Conservation (phyloP, 1,139 yeast species). For the Yamadazyma mexicana region DNA sequence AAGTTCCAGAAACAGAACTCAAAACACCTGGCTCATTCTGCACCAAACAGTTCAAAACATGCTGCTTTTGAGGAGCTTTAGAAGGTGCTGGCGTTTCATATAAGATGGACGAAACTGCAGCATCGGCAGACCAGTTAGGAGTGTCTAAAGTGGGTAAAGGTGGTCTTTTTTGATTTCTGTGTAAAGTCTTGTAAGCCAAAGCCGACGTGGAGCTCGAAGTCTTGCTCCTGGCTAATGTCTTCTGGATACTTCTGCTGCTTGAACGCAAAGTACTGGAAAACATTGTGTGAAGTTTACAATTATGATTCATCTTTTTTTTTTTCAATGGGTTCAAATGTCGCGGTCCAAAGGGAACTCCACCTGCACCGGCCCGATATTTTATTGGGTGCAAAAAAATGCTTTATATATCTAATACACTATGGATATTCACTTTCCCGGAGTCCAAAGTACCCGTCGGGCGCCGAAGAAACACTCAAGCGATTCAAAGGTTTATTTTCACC, state of each 20-base stretch:
- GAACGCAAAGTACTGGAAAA: constrained; percentile 7
- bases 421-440: constrained; percentile 41
- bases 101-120: constrained; percentile 91
- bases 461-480: constrained; percentile 34
- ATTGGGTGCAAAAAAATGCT: constrained; percentile 4
- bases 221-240: constrained; percentile 13
- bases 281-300: constrained; percentile 2
- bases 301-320: constrained; percentile 7
- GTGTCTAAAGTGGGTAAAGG: constrained; percentile 93
- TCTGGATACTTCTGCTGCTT: constrained; percentile 1
- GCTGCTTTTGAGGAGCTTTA: constrained; percentile 70
- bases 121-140: constrained; percentile 92
- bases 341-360: constrained; percentile 1
- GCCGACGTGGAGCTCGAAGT: constrained; percentile 80
- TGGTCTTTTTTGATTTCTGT: constrained; percentile 83
- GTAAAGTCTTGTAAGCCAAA: constrained; percentile 88
- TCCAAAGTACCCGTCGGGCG: constrained; percentile 49
- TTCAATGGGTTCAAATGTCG: background rate
- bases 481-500: constrained; percentile 33
- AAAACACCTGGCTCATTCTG: constrained; percentile 99
- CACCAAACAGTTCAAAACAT: constrained; percentile 92
- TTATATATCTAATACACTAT: constrained; percentile 11
- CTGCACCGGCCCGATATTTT: constrained; percentile 3
- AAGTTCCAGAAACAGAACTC: constrained; percentile 88
- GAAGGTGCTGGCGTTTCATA: constrained; percentile 89